Percentiles rank a stretch among this genome's conserved stretches.
phyloP scores from a whole-genome alignment of 2,329 filamentous ascomycete species.

The Xylaria sp. region DNA sequence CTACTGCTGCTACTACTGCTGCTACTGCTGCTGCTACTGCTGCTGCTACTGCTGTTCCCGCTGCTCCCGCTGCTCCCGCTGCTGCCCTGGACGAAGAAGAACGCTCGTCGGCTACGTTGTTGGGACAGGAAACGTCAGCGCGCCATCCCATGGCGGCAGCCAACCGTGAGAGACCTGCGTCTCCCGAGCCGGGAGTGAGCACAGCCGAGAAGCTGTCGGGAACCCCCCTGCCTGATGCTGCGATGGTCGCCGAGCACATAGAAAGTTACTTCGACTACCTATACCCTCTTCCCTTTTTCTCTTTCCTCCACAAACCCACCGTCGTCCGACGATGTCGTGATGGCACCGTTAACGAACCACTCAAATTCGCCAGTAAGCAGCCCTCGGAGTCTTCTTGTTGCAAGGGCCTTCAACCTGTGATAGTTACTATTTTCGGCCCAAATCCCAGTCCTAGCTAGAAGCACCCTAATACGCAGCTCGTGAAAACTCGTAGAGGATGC shows the following conservation, averaged over 20 bases:
- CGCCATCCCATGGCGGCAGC: constrained; percentile 2
- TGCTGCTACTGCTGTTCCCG: not conserved
- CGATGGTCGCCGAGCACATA: constrained; percentile 41
- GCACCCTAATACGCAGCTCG: not conserved
- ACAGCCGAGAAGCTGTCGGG: constrained; percentile 27
- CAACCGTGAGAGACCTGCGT: constrained; percentile 8
- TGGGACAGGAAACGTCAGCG: constrained; percentile 9
- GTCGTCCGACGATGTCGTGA: constrained; percentile 48
- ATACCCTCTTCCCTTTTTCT: constrained; percentile 51
- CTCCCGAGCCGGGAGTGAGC: constrained; percentile 22
- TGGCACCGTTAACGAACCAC: constrained; percentile 48
- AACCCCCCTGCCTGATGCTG: constrained; percentile 30
- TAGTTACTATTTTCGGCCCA: not conserved
- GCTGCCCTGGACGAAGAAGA: not conserved
- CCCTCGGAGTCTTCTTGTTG: not conserved
- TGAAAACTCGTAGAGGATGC: not conserved
- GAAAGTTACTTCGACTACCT: constrained; percentile 49
- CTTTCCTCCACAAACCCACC: constrained; percentile 52
- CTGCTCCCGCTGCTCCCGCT: not conserved
- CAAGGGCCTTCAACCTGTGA: not conserved
- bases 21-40: not conserved
- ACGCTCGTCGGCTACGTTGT: constrained; percentile 7
- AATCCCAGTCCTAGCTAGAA: not conserved
- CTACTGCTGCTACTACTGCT: not conserved
- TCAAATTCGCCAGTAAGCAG: constrained; percentile 46